Evolutionary conservation across 1,139 yeast species (phyloP).

Genomic region (Suhomyces maxii): DNA sequence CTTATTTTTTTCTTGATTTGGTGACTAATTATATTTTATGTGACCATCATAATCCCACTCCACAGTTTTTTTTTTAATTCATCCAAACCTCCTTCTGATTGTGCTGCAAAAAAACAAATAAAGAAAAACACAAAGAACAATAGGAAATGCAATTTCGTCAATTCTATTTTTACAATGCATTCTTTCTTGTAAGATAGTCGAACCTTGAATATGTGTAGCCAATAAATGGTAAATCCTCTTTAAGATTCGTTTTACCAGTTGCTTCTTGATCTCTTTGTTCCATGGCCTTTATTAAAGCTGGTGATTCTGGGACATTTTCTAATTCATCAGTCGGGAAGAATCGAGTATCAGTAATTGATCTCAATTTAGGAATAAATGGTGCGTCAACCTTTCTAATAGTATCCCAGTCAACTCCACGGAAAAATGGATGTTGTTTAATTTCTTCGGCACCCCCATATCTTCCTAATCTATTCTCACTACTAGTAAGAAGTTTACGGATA

Average conservation of each 20-base stretch:
- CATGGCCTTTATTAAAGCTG: conserved; percentile 77
- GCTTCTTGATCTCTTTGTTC: conserved; percentile 52
- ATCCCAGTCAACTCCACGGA: conserved; percentile 96
- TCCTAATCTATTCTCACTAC: conserved; percentile 84
- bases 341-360: conserved; percentile 91
- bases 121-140: no score
- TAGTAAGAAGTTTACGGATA: conserved; percentile 77
- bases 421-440: conserved; percentile 88
- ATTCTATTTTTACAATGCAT: conserved; percentile 49
- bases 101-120: no score
- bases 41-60: no score
- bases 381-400: conserved; percentile 91
- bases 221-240: conserved; percentile 91
- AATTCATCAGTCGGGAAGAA: conserved; percentile 98
- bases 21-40: no score
- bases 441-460: conserved; percentile 93
- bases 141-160: background rate
- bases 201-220: conserved; percentile 95
- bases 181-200: conserved; percentile 85
- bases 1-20: no score
- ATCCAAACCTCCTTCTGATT: no score
- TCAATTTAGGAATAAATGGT: conserved; percentile 75
- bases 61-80: no score
- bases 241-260: conserved; percentile 45
- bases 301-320: conserved; percentile 92